Evolutionary conservation across 2,329 filamentous ascomycete species (phyloP), one percentile per base, ranked within the genome.

Genomic region (Rutstroemia sp.): DNA sequence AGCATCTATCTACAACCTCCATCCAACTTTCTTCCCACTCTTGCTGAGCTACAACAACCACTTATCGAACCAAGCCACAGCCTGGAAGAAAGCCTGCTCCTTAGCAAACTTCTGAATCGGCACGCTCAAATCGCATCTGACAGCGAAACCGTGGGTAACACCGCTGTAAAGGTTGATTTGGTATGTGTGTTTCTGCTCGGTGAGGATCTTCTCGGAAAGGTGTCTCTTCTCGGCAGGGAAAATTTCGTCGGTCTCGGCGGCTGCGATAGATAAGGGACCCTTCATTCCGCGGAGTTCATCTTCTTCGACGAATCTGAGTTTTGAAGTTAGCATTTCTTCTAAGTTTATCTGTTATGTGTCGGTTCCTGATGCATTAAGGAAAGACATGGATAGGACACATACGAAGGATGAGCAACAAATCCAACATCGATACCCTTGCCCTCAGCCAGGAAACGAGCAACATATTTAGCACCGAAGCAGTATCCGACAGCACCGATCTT

Each of bases 51-150:
- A 68, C 41, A 65, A 30, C 59, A 87, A 69, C 69, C 79, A 76
- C 70, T 83, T 75, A 63, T 88, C 79, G 63, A 95, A 91, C 90
- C 90, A 95, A 52, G 76, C 70, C 52, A 91, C 77, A 38, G 88
- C 88, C 76, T 94, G 90, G 61, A 78, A 66, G 69, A 94, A 94
- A 5, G 90, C 89, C 72, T 87, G 82, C 73, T 95, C 88, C 79
- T 90, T 92, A 39, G 87, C 85, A 65, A 80, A 92, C 70, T 79
- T 83, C 66, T 80, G 71, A 47, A 74, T 61, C 69, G 77, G 78
- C 61, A 83, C 77, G 59, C 66, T 77, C 34, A 79, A 58, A 67
- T 94, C 87, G 47, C 65, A 56, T 55, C 88, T 81, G 2, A 91
- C 84, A 8, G 84, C 77, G 66, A 94, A 95, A 0, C 90, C 90